Evolutionary conservation across 495 filamentous ascomycete species (phyloP).

Genomic region (Lophium mytilinum): DNA sequence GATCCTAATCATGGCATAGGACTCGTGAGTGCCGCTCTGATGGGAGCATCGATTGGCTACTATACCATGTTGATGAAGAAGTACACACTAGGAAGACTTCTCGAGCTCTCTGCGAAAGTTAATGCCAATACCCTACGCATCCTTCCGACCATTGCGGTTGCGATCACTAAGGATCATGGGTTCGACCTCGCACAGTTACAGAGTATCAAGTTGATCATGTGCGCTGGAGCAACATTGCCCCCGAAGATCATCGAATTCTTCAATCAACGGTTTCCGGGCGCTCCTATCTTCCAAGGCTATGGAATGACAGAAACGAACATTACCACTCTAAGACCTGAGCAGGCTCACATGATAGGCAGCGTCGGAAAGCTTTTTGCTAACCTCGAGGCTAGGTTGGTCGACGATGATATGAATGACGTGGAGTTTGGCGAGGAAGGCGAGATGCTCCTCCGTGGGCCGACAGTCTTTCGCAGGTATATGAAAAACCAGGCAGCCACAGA

Average conservation of each 20-base stretch:
- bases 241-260: slow-evolving; percentile 3
- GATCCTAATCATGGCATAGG: neutral
- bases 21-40: slow-evolving; percentile 1
- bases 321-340: slow-evolving; percentile 5
- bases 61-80: slow-evolving; percentile 9
- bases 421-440: slow-evolving; percentile 5
- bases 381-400: slow-evolving; percentile 1
- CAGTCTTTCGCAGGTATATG: slow-evolving; percentile 7
- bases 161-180: neutral
- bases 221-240: slow-evolving; percentile 4
- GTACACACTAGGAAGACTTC: neutral
- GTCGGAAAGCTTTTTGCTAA: slow-evolving; percentile 4
- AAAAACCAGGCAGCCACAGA: slow-evolving; percentile 2
- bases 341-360: neutral
- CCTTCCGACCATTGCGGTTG: slow-evolving; percentile 7
- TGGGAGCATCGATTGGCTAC: slow-evolving; percentile 5
- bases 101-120: slow-evolving; percentile 1
- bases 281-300: slow-evolving; percentile 11
- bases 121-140: slow-evolving; percentile 2
- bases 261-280: neutral
- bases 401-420: slow-evolving; percentile 5
- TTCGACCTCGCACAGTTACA: neutral
- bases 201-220: slow-evolving; percentile 10
- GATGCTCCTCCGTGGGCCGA: slow-evolving; percentile 6
- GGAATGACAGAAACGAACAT: slow-evolving; percentile 8